These are phyloP conservation scores for Colletotrichum noveboracense DNA, from an alignment of 2,329 filamentous ascomycete species.

Conservation along the genomic window DNA sequence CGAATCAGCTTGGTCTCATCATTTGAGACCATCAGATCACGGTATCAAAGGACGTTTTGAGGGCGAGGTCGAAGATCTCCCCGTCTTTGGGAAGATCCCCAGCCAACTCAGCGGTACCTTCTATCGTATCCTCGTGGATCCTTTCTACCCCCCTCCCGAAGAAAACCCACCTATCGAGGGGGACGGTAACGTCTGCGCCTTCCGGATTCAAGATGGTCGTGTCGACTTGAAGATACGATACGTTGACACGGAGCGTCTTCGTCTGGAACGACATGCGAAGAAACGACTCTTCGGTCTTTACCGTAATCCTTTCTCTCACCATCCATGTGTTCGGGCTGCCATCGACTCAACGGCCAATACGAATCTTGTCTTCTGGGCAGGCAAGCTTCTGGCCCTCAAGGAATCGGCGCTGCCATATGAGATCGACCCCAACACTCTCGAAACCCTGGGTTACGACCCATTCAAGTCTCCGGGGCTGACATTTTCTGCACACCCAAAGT, in stretches of 20 bases:
- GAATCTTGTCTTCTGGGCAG: slow-evolving; percentile 54
- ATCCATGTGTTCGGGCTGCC: slow-evolving; percentile 33
- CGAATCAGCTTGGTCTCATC: background rate
- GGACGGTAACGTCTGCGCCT: slow-evolving; percentile 42
- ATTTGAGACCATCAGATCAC: background rate
- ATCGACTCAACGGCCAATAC: slow-evolving; percentile 50
- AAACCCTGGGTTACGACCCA: slow-evolving; percentile 29
- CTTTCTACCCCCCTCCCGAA: background rate
- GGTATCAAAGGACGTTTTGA: background rate
- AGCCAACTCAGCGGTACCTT: background rate
- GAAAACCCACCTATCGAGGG: slow-evolving; percentile 22
- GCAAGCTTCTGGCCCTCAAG: slow-evolving; percentile 51
- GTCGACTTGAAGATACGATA: slow-evolving; percentile 39
- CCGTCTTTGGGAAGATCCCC: background rate
- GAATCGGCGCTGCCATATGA: slow-evolving; percentile 49
- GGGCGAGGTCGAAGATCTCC: background rate
- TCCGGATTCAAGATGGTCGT: slow-evolving; percentile 34
- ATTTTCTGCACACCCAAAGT: slow-evolving; percentile 46
- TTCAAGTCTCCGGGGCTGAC: slow-evolving; percentile 29
- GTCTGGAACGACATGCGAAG: slow-evolving; percentile 37
- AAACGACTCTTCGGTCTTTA: slow-evolving; percentile 38
- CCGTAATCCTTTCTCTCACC: slow-evolving; percentile 43
- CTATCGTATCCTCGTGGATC: background rate
- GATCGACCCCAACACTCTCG: slow-evolving; percentile 33
- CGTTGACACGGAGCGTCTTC: slow-evolving; percentile 44